phyloP scores from a whole-genome alignment of 441 rosid genomes.

The Populus hybrid region DNA sequence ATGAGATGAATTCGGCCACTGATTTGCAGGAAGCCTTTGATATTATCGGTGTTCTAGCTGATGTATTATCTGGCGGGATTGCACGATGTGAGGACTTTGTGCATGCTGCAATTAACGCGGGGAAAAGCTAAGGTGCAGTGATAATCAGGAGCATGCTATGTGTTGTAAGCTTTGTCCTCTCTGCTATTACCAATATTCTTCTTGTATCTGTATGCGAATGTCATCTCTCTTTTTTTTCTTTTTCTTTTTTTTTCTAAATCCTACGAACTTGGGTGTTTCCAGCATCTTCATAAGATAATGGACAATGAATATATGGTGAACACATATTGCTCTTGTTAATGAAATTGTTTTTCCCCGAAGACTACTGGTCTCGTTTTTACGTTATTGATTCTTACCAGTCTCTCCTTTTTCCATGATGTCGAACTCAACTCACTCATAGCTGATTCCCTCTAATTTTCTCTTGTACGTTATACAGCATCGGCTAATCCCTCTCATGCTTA shows the following conservation, averaged over 20 bases:
- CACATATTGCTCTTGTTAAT: not conserved
- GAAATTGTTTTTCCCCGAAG: too few relatives aligned
- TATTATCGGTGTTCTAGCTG: slow-evolving; percentile 69
- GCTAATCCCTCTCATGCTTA: too few relatives aligned
- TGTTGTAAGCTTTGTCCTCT: not conserved
- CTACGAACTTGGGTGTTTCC: too few relatives aligned
- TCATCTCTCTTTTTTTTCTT: too few relatives aligned
- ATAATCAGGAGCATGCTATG: slow-evolving; percentile 22
- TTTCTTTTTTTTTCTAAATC: not conserved
- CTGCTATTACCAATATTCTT: not conserved
- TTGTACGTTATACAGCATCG: too few relatives aligned
- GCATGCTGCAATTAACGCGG: slow-evolving; percentile 59
- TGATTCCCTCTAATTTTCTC: too few relatives aligned
- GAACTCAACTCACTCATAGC: too few relatives aligned
- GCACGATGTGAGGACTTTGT: slow-evolving; percentile 78
- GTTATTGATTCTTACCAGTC: too few relatives aligned
- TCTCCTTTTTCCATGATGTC: too few relatives aligned
- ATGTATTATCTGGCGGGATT: slow-evolving; percentile 75
- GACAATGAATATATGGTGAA: too few relatives aligned
- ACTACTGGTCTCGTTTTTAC: too few relatives aligned
- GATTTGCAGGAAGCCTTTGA: slow-evolving; percentile 97
- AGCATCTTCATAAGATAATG: too few relatives aligned
- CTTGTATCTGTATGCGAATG: not conserved
- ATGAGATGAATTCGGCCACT: slow-evolving; percentile 70
- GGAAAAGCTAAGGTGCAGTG: slow-evolving; percentile 43